A percentile compares a stretch with the other conserved stretches of the same genome.
These are phyloP conservation scores for Multifurca ochricompacta DNA, from an alignment of 768 basidiomycete genomes.

Conservation along the genomic window DNA sequence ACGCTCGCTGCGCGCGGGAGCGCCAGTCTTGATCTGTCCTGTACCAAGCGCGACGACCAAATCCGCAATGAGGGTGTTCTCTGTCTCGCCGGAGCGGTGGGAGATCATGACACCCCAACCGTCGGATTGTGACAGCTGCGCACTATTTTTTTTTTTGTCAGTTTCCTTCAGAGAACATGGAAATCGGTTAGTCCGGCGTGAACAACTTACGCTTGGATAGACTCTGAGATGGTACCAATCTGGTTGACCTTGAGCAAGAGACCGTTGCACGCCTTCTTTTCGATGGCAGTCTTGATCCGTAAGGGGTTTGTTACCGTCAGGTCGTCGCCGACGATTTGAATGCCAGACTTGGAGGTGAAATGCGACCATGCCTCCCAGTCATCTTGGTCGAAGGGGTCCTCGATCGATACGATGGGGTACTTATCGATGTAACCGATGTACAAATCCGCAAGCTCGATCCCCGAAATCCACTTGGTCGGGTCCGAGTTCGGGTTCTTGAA, in stretches of 20 bases:
- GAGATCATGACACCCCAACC: constrained; percentile 99
- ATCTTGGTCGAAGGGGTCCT: constrained; percentile 99
- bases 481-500: constrained; percentile 99
- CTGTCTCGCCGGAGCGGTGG: constrained; percentile 97
- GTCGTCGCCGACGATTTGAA: constrained; percentile 95
- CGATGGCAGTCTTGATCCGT: constrained; percentile 97
- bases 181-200: too few relatives aligned
- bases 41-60: constrained; percentile 86
- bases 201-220: constrained; percentile 96
- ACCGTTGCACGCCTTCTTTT: constrained; percentile 99
- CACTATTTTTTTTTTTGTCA: too few relatives aligned
- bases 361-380: constrained; percentile 98
- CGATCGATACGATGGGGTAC: constrained; percentile 93
- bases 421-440: constrained; percentile 82
- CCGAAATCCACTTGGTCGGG: constrained; percentile 91
- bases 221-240: constrained; percentile 98
- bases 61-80: constrained; percentile 95
- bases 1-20: constrained; percentile 92
- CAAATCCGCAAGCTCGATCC: constrained; percentile 84
- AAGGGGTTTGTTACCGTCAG: constrained; percentile 96
- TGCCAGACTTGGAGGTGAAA: constrained; percentile 70
- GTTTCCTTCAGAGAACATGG: too few relatives aligned
- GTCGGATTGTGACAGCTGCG: constrained; percentile 91
- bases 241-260: constrained; percentile 99
- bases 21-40: constrained; percentile 98